These are phyloP conservation scores for Colletotrichum gigasporum DNA, from an alignment of 2,329 filamentous ascomycete species.

Conservation along the genomic window DNA sequence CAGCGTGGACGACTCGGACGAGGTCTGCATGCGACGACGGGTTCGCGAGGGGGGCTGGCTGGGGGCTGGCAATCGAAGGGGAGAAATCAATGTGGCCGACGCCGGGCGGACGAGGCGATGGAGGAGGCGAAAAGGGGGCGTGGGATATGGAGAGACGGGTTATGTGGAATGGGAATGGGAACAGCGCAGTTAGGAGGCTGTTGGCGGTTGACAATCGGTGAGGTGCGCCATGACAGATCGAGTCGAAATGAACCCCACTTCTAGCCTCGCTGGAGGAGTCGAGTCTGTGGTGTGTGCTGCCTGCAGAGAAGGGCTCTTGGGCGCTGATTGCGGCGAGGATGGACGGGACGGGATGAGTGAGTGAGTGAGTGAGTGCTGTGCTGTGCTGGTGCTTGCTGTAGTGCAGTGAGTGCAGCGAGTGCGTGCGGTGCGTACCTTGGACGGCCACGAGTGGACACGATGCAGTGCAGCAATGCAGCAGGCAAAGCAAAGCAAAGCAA, in stretches of 20 bases:
- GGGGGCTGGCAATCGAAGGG: constrained; percentile 11
- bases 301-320: too few species aligned
- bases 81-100: not conserved
- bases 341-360: too few species aligned
- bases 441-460: too few species aligned
- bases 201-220: constrained; percentile 29
- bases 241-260: constrained; percentile 36
- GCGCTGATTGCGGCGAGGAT: too few species aligned
- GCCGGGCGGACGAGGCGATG: not conserved
- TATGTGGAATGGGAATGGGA: constrained; percentile 29
- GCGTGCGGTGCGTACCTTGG: too few species aligned
- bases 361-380: too few species aligned
- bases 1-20: constrained; percentile 17
- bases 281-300: not conserved
- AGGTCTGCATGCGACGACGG: constrained; percentile 26
- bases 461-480: not conserved
- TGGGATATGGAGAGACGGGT: constrained; percentile 2
- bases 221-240: constrained; percentile 30
- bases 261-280: constrained; percentile 34
- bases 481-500: not conserved
- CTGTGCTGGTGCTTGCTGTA: too few species aligned
- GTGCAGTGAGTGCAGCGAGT: too few species aligned
- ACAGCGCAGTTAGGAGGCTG: constrained; percentile 28
- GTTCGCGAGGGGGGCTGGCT: not conserved
- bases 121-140: constrained; percentile 20